Base-by-base conservation (phyloP, 2,329 filamentous ascomycete species). In the Dactylellina leptospora region DNA sequence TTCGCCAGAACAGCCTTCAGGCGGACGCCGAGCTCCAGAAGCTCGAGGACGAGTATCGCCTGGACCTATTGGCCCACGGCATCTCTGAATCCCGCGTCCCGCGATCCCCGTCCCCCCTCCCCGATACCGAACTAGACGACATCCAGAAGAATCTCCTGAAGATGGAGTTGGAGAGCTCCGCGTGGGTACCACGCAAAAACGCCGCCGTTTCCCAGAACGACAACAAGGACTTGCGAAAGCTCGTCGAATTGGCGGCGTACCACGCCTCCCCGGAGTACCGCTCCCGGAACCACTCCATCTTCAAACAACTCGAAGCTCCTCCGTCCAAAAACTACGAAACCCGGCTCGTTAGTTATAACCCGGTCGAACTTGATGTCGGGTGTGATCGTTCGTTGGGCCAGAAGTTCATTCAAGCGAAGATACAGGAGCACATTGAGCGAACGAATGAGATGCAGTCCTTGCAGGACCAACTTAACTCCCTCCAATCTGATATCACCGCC, bases 31-130 rank as follows among this genome's bases (percentile, higher is more conserved):
- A 44, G 18, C 11, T 71, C 10, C 58, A 71, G 27, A 51, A 40
- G 8, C 27, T 63, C 10, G 66, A 71, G 40, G 66, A 71, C n/a
- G 33, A 63, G 33, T 71, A 47, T 23, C 42, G 56, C 4, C 27
- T 30, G 9, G 66, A 63, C 22, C 40, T 50, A n/a, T 42, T 59
- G 2, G 58, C 53, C 9, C 54, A 33, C 1, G 59, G 66, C 22
- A 36, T 63, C 20, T 38, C 59, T 1, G 58, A 71, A 18, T 25
- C n/a, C 9, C 2, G n/a, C 36, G 5, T 10, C 8, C 33, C 47
- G 8, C 23, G 11, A 4, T 25, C 28, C 1, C 20, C 20, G 5
- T 25, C 56, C 2, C 22, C 44, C 25, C 36, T 56, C 23, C n/a
- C 13, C 36, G 13, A 55, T n/a, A 20, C 25, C 23, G 4, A 51